Conservation (phyloP, 768 basidiomycete genomes). For the Exsudoporus frostii region DNA sequence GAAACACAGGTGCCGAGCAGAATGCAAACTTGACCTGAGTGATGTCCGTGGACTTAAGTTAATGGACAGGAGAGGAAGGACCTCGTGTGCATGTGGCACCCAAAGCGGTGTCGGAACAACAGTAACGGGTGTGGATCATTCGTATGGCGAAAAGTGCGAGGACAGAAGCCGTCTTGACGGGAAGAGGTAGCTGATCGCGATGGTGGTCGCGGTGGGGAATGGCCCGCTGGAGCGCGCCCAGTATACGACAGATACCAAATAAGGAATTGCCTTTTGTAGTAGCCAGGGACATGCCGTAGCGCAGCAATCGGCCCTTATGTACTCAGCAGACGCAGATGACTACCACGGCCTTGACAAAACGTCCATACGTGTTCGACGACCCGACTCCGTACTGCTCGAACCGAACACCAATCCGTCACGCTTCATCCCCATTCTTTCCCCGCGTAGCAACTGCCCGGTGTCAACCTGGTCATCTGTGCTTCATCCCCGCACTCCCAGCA, state of each 20-base stretch:
- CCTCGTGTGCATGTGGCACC: conserved; percentile 36
- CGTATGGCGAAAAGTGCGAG: conserved; percentile 11
- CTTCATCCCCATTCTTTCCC: background rate
- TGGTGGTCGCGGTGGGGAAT: conserved; percentile 1
- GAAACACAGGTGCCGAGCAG: conserved; percentile 34
- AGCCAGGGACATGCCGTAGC: conserved; percentile 26
- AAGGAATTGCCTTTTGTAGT: conserved; percentile 26
- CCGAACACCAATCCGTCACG: background rate
- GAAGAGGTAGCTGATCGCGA: conserved; percentile 16
- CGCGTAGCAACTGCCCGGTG: background rate
- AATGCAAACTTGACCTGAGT: conserved; percentile 25
- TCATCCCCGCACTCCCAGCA: conserved; percentile 1
- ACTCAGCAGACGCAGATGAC: conserved; percentile 9
- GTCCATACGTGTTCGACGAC: background rate
- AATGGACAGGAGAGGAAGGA: conserved; percentile 35
- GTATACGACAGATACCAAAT: conserved; percentile 18
- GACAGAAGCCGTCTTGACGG: conserved; percentile 1
- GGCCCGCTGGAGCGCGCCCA: background rate
- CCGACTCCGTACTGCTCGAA: too few relatives aligned
- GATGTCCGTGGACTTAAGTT: conserved; percentile 41
- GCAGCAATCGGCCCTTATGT: conserved; percentile 31
- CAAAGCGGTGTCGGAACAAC: conserved; percentile 30
- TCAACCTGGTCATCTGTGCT: background rate
- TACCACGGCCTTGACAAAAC: conserved; percentile 5
- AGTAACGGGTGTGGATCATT: conserved; percentile 19